Conservation (phyloP, 176 grass and related monocot genomes). For the Oryza longistaminata region DNA sequence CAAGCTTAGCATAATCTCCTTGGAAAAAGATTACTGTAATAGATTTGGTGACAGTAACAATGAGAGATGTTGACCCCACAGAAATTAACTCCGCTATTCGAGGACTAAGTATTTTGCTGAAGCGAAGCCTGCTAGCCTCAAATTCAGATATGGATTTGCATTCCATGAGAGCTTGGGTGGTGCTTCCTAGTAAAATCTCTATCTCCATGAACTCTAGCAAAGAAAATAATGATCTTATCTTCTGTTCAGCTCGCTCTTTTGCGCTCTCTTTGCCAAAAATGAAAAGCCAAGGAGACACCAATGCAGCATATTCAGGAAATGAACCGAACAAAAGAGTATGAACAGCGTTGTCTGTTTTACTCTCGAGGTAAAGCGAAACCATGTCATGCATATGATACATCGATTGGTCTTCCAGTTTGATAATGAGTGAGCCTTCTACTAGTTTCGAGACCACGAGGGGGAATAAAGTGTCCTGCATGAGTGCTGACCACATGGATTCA, state of each 20-base stretch:
- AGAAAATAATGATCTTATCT: conserved; percentile 56
- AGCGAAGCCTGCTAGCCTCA: conserved; percentile 55
- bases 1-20: conserved; percentile 51
- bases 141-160: conserved; percentile 75
- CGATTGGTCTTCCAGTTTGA: conserved; percentile 66
- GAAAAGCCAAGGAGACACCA: conserved; percentile 73
- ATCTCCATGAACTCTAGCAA: conserved; percentile 50
- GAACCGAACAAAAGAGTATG: conserved; percentile 49
- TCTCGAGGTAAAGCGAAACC: conserved; percentile 77
- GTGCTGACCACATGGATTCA: conserved; percentile 64
- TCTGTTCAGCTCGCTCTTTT: conserved; percentile 54
- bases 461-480: conserved; percentile 62
- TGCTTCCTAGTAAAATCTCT: conserved; percentile 52
- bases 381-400: conserved; percentile 86
- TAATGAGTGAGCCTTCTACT: conserved; percentile 79
- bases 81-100: conserved; percentile 61
- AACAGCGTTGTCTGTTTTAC: conserved; percentile 47
- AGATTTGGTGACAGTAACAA: conserved; percentile 48
- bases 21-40: conserved; percentile 55
- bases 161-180: conserved; percentile 64
- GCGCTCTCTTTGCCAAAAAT: conserved; percentile 66
- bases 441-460: conserved; percentile 65
- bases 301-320: conserved; percentile 51
- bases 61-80: conserved; percentile 41
- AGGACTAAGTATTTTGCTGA: conserved; percentile 62